Evolutionary conservation across 1,284 basidiomycete genomes (phyloP), one percentile per base, ranked within the genome.

Genomic region (Ustilago hordei): DNA sequence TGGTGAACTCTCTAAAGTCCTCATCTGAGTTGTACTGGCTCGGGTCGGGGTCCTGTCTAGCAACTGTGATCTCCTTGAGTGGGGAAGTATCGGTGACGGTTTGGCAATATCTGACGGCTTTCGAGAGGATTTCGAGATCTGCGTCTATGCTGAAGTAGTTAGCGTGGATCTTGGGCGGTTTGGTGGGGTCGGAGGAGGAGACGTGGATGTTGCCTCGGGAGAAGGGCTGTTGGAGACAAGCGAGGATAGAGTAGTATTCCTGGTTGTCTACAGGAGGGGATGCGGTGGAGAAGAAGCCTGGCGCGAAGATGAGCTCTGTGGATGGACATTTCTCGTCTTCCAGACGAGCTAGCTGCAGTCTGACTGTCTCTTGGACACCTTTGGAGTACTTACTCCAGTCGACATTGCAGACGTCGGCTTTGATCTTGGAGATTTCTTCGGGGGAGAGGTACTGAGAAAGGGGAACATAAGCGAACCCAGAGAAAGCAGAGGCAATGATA

Each of bases 241-340:
- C 59, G 23, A 81, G 68, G 45, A 81, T 73, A 9, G 67, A 68
- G 64, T 79, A 70, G 74, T 86, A 86, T 32, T 70, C 75, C 50
- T 64, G 69, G 8, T 62, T 69, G 38, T 69, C 71, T 4, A 69
- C 69, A 19, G 81, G 81, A 5, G 78, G 60, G 0, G 75, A 73
- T 11, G 69, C 78, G 6, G 70, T 67, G 5, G 78, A 72, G 48
- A 81, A 81, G 68, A 72, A 82, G 15, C 78, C 79, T 1, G 78
- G 75, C 6, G 89, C 71, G 41, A 78, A 80, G 54, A 82, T 80
- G 58, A 39, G 69, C 64, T 80, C 72, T 36, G 63, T 64, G 35
- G 73, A 77, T 2, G 78, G 75, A 39, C 73, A 75, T 31, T 75
- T 55, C 11, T 78, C 69, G 36, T 80, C 78, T 28, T 80, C 71